These are phyloP conservation scores for Linum tenue DNA, from an alignment of 345 rosid species.

Conservation along the genomic window DNA sequence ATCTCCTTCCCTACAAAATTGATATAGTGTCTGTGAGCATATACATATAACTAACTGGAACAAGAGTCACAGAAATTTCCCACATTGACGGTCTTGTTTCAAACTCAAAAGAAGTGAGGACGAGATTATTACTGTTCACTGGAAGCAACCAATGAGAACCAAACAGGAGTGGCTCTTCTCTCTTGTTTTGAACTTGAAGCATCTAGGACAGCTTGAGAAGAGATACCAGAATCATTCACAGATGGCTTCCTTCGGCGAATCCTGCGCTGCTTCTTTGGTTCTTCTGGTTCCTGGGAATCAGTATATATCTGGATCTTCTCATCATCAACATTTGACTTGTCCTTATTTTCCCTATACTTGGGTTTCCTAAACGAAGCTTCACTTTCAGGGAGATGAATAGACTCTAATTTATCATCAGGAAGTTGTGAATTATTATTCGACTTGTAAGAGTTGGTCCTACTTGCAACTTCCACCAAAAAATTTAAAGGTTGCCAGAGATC, in stretches of 20 bases:
- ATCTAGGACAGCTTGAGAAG: constrained; percentile 15
- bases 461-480: constrained; percentile 28
- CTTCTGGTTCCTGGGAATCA: neutral
- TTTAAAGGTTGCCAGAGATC: constrained; percentile 32
- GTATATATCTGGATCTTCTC: constrained; percentile 9
- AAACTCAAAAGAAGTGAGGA: constrained; percentile 15
- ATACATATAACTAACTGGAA: neutral
- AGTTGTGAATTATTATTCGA: constrained; percentile 11
- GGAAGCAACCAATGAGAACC: constrained; percentile 27
- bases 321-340: constrained; percentile 12
- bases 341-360: constrained; percentile 11
- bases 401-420: constrained; percentile 13
- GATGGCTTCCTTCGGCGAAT: constrained; percentile 15
- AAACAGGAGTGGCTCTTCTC: constrained; percentile 18
- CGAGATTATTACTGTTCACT: constrained; percentile 22
- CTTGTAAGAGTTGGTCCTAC: constrained; percentile 23
- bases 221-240: neutral
- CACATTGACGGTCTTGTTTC: too few relatives aligned
- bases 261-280: constrained; percentile 18
- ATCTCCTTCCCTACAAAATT: constrained; percentile 22
- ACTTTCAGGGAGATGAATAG: constrained; percentile 1
- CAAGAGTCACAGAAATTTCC: constrained; percentile 5
- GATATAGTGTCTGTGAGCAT: neutral
- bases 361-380: constrained; percentile 15
- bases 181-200: constrained; percentile 16